Evolutionary conservation across 352 stramenopile genomes (phyloP), one percentile per base, ranked within the genome.

Genomic region (Phytophthora pluvialis): DNA sequence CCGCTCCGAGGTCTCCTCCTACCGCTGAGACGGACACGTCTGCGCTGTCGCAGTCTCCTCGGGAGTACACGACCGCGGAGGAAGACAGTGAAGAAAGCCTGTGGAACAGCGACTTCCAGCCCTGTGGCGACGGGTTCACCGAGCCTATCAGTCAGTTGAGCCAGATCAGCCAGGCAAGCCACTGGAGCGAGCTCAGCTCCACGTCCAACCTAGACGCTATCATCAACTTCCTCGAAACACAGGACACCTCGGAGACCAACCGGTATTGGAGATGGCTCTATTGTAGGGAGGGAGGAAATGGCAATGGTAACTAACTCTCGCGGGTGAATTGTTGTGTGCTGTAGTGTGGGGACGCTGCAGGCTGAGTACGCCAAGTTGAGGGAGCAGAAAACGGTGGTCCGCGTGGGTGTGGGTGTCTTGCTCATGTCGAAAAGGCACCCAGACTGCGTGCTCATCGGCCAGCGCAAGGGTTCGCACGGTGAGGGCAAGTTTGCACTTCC

Each of bases 181-280:
- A 95, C 49, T 89, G 82, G 81, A 93, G 87, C 53, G 83, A 93
- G 65, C 72, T 94, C 40, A 93, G 81, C 72, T 90, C 78, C 31
- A 94, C 86, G 40, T 92, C 85, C 39, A 90, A 95, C 40, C 66
- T 95, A 51, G 86, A 93, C 67, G 85, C 90, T 46, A 93, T 95
- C 63, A 90, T 95, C 61, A 91, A 68, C 52, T 95, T 93, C 53
- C 64, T 95, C 3, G 87, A 95, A 52, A 85, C 86, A 50, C 85
- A 95, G 33, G 87, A 93, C 64, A 74, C 75, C 18, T 73, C 81
- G 3, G 84, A 93, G 42, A 80, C 52, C 29, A 77, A 84, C 40
- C 77, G 86, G 83, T 91, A 62, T 36, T 56, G 5, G 15, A 16
- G 15, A 13, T 45, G n/a, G 3, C 21, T 32, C 49, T 60, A 4